These are phyloP conservation scores for Gryganskiella cystojenkinii DNA, from an alignment of 192 early-diverging fungal genomes.

Conservation along the genomic window DNA sequence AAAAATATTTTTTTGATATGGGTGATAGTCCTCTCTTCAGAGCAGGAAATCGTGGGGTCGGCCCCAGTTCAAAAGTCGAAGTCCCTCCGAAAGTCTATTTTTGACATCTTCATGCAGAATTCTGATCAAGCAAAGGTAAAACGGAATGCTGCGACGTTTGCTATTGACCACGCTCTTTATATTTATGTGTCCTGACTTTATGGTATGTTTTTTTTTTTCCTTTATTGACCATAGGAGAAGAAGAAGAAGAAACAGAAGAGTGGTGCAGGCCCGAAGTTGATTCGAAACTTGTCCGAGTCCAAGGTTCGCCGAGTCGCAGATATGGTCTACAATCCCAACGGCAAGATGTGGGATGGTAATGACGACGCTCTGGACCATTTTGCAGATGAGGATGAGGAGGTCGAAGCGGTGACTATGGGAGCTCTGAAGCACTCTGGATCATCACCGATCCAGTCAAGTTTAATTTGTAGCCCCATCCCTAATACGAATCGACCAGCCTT, in stretches of 20 bases:
- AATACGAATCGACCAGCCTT: slow-evolving; percentile 29
- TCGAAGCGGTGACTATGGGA: background rate
- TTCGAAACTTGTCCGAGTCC: slow-evolving; percentile 31
- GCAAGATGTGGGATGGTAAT: slow-evolving; percentile 38
- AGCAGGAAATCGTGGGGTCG: no score
- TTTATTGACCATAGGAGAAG: background rate
- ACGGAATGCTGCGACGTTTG: background rate
- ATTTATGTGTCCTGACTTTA: background rate
- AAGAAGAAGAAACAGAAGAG: slow-evolving; percentile 15
- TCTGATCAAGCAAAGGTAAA: slow-evolving; percentile 16
- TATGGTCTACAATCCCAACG: slow-evolving; percentile 28
- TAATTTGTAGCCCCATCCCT: background rate
- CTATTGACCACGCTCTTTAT: background rate
- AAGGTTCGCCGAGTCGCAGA: slow-evolving; percentile 17
- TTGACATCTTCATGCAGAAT: slow-evolving; percentile 36
- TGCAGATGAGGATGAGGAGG: slow-evolving; percentile 16
- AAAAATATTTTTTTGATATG: no score
- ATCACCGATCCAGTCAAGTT: background rate
- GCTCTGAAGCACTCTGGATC: background rate
- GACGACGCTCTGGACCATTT: slow-evolving; percentile 29
- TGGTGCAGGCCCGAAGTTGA: slow-evolving; percentile 24
- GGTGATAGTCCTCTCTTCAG: no score
- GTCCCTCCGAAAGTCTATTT: slow-evolving; percentile 35
- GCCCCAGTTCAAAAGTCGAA: slow-evolving; percentile 27
- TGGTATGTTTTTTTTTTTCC: background rate